Evolutionary conservation across 495 filamentous ascomycete species (phyloP).

Genomic region (Penicillium verhagenii): DNA sequence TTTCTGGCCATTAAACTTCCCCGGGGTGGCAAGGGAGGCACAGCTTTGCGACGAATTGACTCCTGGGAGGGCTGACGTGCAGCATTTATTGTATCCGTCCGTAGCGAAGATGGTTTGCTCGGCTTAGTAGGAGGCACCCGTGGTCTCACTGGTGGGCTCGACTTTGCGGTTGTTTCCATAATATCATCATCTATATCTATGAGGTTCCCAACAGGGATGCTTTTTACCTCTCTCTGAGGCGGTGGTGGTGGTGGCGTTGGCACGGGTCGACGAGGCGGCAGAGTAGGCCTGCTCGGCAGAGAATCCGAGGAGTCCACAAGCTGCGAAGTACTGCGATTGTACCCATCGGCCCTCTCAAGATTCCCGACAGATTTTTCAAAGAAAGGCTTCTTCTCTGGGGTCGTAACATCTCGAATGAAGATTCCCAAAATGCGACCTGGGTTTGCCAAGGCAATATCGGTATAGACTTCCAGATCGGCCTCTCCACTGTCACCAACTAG

Average conservation of each 20-base stretch:
- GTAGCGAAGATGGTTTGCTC: slow-evolving; percentile 64
- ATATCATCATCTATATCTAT: slow-evolving; percentile 61
- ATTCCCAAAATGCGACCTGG: slow-evolving; percentile 78
- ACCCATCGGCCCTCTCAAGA: slow-evolving; percentile 19
- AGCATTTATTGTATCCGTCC: slow-evolving; percentile 24
- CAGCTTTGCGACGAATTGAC: slow-evolving; percentile 40
- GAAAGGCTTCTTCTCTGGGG: slow-evolving; percentile 63
- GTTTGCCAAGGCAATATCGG: slow-evolving; percentile 80
- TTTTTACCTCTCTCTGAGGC: slow-evolving; percentile 19
- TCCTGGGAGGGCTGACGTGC: slow-evolving; percentile 8
- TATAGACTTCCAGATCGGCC: slow-evolving; percentile 96
- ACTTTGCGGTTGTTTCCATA: slow-evolving; percentile 18
- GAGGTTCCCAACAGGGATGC: slow-evolving; percentile 52
- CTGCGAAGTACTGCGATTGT: slow-evolving; percentile 30
- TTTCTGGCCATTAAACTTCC: slow-evolving; percentile 26
- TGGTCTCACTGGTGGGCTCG: slow-evolving; percentile 1
- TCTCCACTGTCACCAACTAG: slow-evolving; percentile 95
- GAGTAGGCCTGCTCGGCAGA: slow-evolving; percentile 27
- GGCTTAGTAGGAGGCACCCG: slow-evolving; percentile 58
- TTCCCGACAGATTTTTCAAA: slow-evolving; percentile 68
- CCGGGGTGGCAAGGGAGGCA: slow-evolving; percentile 45
- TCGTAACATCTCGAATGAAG: slow-evolving; percentile 95
- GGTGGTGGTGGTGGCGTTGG: slow-evolving; percentile 12
- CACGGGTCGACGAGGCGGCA: slow-evolving; percentile 38
- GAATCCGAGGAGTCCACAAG: slow-evolving; percentile 29